Evolutionary conservation across 1,139 yeast genomes (phyloP).

Genomic region (Geotrichum cucujoidarum): DNA sequence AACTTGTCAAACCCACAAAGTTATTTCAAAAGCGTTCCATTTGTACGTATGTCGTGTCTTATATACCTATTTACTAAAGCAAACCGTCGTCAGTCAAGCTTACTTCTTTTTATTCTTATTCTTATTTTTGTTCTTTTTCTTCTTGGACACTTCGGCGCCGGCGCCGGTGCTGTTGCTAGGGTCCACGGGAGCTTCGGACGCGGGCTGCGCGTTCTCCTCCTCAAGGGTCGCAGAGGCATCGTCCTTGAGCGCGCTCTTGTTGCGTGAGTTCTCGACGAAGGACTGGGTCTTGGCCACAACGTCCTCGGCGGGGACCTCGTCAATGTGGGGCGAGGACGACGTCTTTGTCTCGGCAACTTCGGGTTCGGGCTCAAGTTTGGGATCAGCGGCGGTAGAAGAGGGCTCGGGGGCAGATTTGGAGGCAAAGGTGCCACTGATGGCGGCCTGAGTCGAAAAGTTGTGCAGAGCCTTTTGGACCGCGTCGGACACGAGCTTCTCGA

Average conservation of each 20-base stretch:
- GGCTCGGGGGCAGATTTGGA: background rate
- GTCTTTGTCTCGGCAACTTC: background rate
- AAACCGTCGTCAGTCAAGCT: too few relatives aligned
- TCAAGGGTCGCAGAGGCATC: background rate
- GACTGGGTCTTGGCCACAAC: too few relatives aligned
- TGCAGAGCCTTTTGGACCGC: constrained; percentile 1
- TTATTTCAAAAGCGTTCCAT: too few relatives aligned
- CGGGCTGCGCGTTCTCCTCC: background rate
- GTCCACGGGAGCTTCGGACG: background rate
- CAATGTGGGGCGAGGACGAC: background rate
- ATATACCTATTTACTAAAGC: too few relatives aligned
- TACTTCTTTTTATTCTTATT: background rate
- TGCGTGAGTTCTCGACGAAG: background rate
- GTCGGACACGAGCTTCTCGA: background rate
- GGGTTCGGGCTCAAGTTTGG: background rate
- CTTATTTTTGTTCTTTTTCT: background rate
- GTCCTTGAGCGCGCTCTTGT: too few relatives aligned
- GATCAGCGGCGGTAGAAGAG: background rate
- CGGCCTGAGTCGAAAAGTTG: background rate
- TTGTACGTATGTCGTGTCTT: too few relatives aligned
- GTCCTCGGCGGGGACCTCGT: too few relatives aligned
- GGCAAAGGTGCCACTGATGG: background rate
- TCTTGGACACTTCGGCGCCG: background rate
- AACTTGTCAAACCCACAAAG: too few relatives aligned
- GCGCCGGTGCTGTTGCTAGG: background rate